A percentile compares a stretch with the other conserved stretches of the same genome.
Conservation (phyloP, 306 rosid genomes). For the Cicer arietinum region DNA sequence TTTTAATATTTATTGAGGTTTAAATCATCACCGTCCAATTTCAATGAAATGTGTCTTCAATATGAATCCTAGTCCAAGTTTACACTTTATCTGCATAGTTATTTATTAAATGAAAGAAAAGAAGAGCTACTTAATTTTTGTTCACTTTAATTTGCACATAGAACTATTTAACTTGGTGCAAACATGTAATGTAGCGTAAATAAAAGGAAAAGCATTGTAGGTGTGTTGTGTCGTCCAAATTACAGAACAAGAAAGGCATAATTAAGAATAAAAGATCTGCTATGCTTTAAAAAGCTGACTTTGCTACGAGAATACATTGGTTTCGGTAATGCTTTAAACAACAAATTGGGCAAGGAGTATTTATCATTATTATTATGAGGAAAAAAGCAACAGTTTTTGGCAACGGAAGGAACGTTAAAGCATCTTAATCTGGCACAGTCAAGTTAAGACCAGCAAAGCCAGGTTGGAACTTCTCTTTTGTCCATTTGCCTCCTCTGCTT, state of each 20-base stretch:
- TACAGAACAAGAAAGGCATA: constrained; percentile 43
- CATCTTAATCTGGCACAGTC: constrained; percentile 40
- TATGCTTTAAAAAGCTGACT: constrained; percentile 45
- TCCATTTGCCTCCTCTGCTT: constrained; percentile 43
- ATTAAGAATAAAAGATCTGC: constrained; percentile 41
- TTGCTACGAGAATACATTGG: constrained; percentile 45
- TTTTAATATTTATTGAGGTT: too few relatives aligned
- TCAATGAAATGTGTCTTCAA: too few relatives aligned
- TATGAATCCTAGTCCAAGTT: too few relatives aligned
- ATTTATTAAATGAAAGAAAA: neutral
- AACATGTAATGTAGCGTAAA: constrained; percentile 2
- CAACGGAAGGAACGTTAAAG: constrained; percentile 26
- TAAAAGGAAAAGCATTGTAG: constrained; percentile 29
- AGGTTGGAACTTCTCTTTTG: constrained; percentile 54
- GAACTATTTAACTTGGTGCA: constrained; percentile 7
- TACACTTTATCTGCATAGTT: too few relatives aligned
- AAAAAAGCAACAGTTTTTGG: constrained; percentile 40
- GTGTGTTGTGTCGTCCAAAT: constrained; percentile 34
- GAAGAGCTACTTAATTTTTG: neutral
- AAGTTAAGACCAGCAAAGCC: constrained; percentile 45
- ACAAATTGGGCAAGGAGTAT: constrained; percentile 37
- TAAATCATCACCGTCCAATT: too few relatives aligned
- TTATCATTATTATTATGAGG: neutral
- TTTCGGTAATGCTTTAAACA: constrained; percentile 47
- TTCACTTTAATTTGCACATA: neutral